Evolutionary conservation across 805 yeast species (phyloP), one percentile per base, ranked within the genome.

Genomic region (Wickerhamomyces rabaulensis): DNA sequence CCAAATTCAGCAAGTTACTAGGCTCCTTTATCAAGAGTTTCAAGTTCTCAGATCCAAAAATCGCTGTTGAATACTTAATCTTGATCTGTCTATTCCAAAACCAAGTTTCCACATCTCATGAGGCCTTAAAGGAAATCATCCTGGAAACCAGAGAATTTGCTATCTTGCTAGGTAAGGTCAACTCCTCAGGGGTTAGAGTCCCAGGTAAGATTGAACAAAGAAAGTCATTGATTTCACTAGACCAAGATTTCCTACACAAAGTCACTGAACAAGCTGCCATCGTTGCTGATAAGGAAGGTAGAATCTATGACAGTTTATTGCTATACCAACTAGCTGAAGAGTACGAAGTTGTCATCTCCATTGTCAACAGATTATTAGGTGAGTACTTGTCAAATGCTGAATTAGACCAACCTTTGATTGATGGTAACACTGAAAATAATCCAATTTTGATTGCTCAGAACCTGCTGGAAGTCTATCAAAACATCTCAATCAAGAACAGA

Each of bases 321-420:
- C 74, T 94, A 45, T 92, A 87, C 62, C 96, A 91, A 66, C 75
- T 92, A 53, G 80, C 95, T 41, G 95, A 87, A 65, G 96, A 91
- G 55, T 85, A 85, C 63, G 85, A 86, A 60, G 82, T 85, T 26
- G 97, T 89, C 13, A 76, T 92, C 9, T 65, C 76, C 2, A 75
- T 89, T 49, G 79, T 90, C 53, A 90, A 87, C 67, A 76, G 80
- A 56, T 67, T 88, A 26, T 69, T 94, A 33, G 89, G 96, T 29
- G 96, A 91, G 61, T 74, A 82, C 19, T 70, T 92, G 45, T 74
- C 87, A 42, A 74, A 83, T 44, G 78, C 84, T 4, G 96, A 87
- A 52, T 69, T 85, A 49, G 84, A 81, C 46, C 76, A 75, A 56
- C 76, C 84, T 9, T 49, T 61, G 23, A 38, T 57, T 15, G 67